These are phyloP conservation scores for Candida qinlingensis DNA, from an alignment of 805 yeast species.

Conservation along the genomic window DNA sequence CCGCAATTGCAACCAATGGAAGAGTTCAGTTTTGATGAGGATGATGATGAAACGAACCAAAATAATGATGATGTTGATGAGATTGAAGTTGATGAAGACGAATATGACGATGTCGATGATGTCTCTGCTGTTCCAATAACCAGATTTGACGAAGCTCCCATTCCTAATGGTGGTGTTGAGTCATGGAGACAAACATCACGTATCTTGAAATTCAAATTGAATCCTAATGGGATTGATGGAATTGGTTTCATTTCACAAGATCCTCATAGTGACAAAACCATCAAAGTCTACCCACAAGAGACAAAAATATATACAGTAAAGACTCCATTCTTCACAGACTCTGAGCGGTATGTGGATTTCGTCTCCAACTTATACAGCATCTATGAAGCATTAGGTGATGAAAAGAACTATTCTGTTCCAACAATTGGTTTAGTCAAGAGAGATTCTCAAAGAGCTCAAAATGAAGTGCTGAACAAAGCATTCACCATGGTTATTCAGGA, in stretches of 20 bases:
- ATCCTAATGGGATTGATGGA: slow-evolving; percentile 38
- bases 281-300: slow-evolving; percentile 32
- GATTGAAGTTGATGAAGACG: slow-evolving; percentile 16
- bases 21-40: slow-evolving; percentile 6
- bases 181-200: slow-evolving; percentile 32
- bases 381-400: slow-evolving; percentile 45
- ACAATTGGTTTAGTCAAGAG: slow-evolving; percentile 35
- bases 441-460: slow-evolving; percentile 30
- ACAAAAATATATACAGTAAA: slow-evolving; percentile 38
- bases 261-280: slow-evolving; percentile 20
- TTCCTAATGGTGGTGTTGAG: slow-evolving; percentile 26
- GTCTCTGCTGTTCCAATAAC: slow-evolving; percentile 26
- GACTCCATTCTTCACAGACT: slow-evolving; percentile 34
- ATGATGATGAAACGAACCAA: slow-evolving; percentile 7
- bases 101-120: slow-evolving; percentile 22
- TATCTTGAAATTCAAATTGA: slow-evolving; percentile 40
- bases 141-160: slow-evolving; percentile 31
- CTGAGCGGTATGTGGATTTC: slow-evolving; percentile 40
- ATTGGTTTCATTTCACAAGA: slow-evolving; percentile 33
- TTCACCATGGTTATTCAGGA: slow-evolving; percentile 29
- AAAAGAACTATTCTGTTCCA: slow-evolving; percentile 35
- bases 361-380: slow-evolving; percentile 46
- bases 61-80: slow-evolving; percentile 2
- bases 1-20: slow-evolving; percentile 3
- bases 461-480: slow-evolving; percentile 31